A percentile compares a stretch with the other conserved stretches of the same genome.
Evolutionary conservation across 352 stramenopile species (phyloP).

Genomic region (Globisporangium nunn): DNA sequence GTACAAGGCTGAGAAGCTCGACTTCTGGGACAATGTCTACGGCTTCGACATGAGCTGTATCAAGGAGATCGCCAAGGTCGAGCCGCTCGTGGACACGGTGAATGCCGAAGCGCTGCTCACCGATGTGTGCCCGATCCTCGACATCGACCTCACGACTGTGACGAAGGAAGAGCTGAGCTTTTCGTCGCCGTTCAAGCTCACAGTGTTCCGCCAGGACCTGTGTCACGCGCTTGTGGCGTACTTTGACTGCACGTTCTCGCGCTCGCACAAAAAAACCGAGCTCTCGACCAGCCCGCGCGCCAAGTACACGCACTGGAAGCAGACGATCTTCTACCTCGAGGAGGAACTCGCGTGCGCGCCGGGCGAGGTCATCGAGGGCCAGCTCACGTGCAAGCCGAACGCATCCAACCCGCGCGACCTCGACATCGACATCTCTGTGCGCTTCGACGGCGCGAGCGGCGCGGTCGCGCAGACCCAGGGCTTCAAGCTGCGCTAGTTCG

Average conservation of each 20-base stretch:
- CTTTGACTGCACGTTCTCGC: constrained; percentile 98
- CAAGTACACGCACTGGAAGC: constrained; percentile 99
- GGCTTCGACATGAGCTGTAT: constrained; percentile 99
- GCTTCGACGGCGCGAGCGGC: constrained; percentile 62
- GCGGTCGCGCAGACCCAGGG: constrained; percentile 62
- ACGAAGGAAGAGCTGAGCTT: constrained; percentile 94
- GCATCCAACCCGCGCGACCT: constrained; percentile 90
- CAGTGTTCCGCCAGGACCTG: constrained; percentile 90
- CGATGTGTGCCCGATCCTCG: constrained; percentile 88
- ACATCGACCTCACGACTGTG: constrained; percentile 89
- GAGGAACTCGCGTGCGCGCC: constrained; percentile 75
- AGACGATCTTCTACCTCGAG: constrained; percentile 96
- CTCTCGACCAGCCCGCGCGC: constrained; percentile 94
- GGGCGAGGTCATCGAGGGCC: constrained; percentile 88
- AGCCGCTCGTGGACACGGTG: constrained; percentile 97
- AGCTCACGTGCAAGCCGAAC: constrained; percentile 87
- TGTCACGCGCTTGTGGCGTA: constrained; percentile 96
- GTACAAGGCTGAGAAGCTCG: constrained; percentile 91
- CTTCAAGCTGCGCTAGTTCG: constrained; percentile 76
- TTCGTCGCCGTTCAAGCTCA: constrained; percentile 87
- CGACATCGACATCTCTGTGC: constrained; percentile 87
- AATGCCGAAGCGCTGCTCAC: constrained; percentile 89
- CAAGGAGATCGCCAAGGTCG: constrained; percentile 93
- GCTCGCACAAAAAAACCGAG: constrained; percentile 91
- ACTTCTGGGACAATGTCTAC: constrained; percentile 99